Evolutionary conservation across 306 rosid species (phyloP).

Genomic region (Ormosia semicastrata): DNA sequence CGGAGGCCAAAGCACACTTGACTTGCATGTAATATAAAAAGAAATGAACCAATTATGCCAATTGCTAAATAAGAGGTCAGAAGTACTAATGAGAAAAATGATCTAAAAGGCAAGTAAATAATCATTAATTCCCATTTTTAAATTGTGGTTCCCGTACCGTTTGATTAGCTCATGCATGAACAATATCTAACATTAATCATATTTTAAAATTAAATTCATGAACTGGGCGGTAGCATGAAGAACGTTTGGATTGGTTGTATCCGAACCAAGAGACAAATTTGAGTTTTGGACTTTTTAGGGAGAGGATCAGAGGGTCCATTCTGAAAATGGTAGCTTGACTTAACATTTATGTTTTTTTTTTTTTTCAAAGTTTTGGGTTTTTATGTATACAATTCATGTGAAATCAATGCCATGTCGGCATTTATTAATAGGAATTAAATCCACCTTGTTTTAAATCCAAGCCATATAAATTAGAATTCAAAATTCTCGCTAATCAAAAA

Average conservation of each 20-base stretch:
- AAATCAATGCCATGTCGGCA: conserved; percentile 4
- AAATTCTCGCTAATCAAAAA: neutral
- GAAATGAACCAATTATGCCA: neutral
- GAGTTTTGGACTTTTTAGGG: neutral
- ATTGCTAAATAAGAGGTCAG: neutral
- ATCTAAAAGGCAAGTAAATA: neutral
- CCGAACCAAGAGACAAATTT: neutral
- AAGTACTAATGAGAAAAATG: neutral
- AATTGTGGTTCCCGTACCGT: neutral
- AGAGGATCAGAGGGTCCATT: neutral
- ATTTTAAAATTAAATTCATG: neutral
- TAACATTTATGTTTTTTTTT: neutral
- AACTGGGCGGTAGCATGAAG: neutral
- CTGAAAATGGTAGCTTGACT: neutral
- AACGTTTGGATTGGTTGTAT: neutral
- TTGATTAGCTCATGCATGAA: neutral
- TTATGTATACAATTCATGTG: neutral
- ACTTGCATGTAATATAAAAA: neutral
- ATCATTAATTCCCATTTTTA: neutral
- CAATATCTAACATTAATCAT: neutral
- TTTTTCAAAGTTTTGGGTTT: neutral
- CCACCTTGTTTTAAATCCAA: neutral
- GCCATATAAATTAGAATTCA: neutral
- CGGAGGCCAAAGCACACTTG: neutral
- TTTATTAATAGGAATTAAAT: neutral